Evolutionary conservation across 306 rosid species (phyloP).

Genomic region (Prunus kanzakura): DNA sequence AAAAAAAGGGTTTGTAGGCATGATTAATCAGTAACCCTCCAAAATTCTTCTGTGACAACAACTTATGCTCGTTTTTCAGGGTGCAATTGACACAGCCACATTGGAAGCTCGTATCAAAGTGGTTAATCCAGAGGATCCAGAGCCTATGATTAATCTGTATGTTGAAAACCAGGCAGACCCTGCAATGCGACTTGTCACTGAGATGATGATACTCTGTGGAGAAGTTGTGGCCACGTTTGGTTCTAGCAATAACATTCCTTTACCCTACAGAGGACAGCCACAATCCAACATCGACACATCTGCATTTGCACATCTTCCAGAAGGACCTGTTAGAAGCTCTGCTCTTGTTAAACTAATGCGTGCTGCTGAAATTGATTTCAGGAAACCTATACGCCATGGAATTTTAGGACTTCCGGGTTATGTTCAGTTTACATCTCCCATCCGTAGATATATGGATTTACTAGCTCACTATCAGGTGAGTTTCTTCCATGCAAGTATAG

Average conservation of each 20-base stretch:
- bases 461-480: conserved; percentile 92
- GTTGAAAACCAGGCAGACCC: conserved; percentile 96
- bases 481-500: conserved; percentile 12
- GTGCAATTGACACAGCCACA: conserved; percentile 74
- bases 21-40: not conserved
- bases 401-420: conserved; percentile 84
- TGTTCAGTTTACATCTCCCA: conserved; percentile 98
- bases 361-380: conserved; percentile 95
- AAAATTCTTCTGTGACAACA: not conserved
- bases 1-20: not conserved
- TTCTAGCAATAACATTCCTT: conserved; percentile 68
- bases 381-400: conserved; percentile 93
- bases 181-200: conserved; percentile 93
- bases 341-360: conserved; percentile 85
- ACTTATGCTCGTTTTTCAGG: conserved; percentile 48
- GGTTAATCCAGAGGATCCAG: conserved; percentile 75
- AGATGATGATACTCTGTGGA: conserved; percentile 97
- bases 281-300: conserved; percentile 76
- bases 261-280: conserved; percentile 98
- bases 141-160: conserved; percentile 74
- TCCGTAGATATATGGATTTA: conserved; percentile 94
- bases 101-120: conserved; percentile 89
- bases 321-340: conserved; percentile 94
- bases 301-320: conserved; percentile 89
- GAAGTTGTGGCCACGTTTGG: conserved; percentile 89